These are phyloP conservation scores for Solanum etuberosum DNA, from an alignment of 257 asterid genomes.

Conservation along the genomic window DNA sequence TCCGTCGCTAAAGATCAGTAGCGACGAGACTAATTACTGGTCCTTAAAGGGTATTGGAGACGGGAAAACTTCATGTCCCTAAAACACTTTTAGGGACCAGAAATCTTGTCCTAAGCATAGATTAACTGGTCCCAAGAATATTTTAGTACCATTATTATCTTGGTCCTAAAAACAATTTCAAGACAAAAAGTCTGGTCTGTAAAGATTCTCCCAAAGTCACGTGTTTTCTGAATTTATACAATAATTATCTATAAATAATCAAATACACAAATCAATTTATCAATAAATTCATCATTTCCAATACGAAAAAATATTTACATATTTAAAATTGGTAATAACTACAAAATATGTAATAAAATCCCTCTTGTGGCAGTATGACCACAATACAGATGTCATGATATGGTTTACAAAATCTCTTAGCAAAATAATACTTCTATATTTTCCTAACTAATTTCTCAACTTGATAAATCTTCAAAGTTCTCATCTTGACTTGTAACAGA, in stretches of 20 bases:
- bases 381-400: neutral
- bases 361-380: neutral
- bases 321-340: neutral
- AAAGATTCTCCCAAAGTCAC: neutral
- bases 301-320: neutral
- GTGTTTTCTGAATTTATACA: neutral
- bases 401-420: neutral
- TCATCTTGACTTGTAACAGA: neutral
- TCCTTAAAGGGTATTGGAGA: neutral
- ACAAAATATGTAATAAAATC: neutral
- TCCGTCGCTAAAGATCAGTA: neutral
- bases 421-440: neutral
- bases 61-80: neutral
- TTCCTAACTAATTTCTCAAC: neutral
- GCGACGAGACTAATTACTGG: neutral
- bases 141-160: neutral
- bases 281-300: neutral
- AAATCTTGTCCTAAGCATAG: neutral
- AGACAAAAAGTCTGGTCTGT: too few species aligned
- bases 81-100: neutral
- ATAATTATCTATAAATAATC: neutral
- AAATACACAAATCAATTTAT: neutral
- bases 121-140: neutral
- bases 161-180: neutral
- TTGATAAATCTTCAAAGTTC: neutral